Base-by-base conservation (phyloP, 1,139 yeast species). In the Suhomyces choctaworum region DNA sequence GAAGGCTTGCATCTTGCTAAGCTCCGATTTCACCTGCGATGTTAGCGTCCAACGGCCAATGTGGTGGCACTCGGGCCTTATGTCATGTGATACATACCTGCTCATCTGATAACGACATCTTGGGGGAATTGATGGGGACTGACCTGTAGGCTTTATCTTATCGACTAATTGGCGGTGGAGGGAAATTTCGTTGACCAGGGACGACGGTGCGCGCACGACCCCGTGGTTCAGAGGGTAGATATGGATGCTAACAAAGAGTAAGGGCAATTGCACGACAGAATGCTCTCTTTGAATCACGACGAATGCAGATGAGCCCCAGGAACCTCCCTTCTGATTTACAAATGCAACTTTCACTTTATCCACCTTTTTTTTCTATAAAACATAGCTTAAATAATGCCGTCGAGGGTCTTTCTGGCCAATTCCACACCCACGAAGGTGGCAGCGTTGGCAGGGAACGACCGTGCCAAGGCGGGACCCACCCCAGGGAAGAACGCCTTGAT, bases 391-490 rank as follows among this genome's bases (percentile, higher is more conserved):
- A 56, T 43, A 17, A 54, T 39, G 37, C 60, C 62, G 39, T 76
- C 77, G 45, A 87, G 78, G 49, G 82, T 71, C 42, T 78, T 75
- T 62, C 82, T 86, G 10, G 96, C 89, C 40, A 90, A 56, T 60
- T 92, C 98, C 28, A 92, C 97, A 36, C 97, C 98, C 30, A 89
- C 76, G 67, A 92, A 92, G 3, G 97, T 90, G 14, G 97, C 97
- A 13, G 97, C 97, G 60, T 92, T 92, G 16, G 97, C 97, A 3
- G 97, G 97, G 85, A 92, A 90, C 17, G 96, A 83, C 60, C 98
- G 78, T 27, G 89, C 79, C 54, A 92, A 70, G 1, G 97, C 97
- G 9, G 98, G 97, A 0, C 96, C 97, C 21, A 92, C 74, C 41
- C 97, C 97, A 1, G 97, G 97, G 88, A 89, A 92, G 69, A 92